These are phyloP conservation scores for Suhomyces atakaporum DNA, from an alignment of 1,139 yeast species.

Conservation along the genomic window DNA sequence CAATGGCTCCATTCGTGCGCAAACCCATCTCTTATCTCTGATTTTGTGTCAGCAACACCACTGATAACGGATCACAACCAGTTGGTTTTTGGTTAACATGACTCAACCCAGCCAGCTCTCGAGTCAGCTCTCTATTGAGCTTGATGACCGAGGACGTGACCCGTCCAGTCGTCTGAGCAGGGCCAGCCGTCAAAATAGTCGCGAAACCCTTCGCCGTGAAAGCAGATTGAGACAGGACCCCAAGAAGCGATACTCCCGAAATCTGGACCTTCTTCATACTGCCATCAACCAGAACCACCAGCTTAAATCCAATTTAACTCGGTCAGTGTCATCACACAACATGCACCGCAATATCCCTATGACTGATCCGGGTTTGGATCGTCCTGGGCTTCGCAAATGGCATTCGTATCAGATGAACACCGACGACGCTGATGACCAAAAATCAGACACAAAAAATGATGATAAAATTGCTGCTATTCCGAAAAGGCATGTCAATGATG, in stretches of 20 bases:
- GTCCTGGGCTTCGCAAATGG: slow-evolving; percentile 25
- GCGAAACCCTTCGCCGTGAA: background rate
- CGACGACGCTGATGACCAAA: background rate
- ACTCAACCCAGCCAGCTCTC: slow-evolving; percentile 6
- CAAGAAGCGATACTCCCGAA: slow-evolving; percentile 4
- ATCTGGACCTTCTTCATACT: slow-evolving; percentile 10
- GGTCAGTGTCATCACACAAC: slow-evolving; percentile 10
- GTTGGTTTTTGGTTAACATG: no score
- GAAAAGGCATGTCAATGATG: background rate
- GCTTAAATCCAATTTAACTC: slow-evolving; percentile 8
- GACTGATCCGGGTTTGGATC: slow-evolving; percentile 8
- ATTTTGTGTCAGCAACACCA: background rate
- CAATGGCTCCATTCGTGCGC: no score
- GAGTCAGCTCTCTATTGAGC: slow-evolving; percentile 3
- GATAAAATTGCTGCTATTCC: background rate
- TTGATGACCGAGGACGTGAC: slow-evolving; percentile 7
- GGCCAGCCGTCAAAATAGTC: slow-evolving; percentile 1
- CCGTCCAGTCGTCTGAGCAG: background rate
- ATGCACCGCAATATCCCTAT: slow-evolving; percentile 23
- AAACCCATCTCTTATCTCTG: background rate
- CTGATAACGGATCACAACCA: background rate
- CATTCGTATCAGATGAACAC: slow-evolving; percentile 17
- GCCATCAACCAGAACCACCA: slow-evolving; percentile 15
- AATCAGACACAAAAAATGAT: background rate
- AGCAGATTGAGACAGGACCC: slow-evolving; percentile 1